phyloP scores from a whole-genome alignment of 371 early-diverging fungal genomes.

The Conidiobolus incongruus region DNA sequence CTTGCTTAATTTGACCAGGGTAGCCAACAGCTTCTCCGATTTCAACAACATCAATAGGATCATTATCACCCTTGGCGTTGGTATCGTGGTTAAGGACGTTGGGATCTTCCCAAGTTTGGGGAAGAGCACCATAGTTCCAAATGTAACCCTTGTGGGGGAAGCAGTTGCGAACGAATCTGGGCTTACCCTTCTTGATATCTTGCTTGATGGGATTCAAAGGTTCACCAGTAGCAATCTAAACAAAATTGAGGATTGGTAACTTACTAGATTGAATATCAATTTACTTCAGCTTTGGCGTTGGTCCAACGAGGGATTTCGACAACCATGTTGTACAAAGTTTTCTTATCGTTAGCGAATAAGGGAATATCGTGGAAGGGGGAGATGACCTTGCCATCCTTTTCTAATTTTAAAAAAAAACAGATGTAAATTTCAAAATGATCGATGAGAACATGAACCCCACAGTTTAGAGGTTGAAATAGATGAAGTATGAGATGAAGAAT shows the following conservation, averaged over 20 bases:
- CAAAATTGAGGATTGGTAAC: not conserved
- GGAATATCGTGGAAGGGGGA: constrained; percentile 99
- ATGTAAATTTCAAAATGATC: not conserved
- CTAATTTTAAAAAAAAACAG: constrained; percentile 12
- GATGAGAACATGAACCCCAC: constrained; percentile 6
- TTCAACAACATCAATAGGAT: constrained; percentile 96
- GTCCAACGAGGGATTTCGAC: constrained; percentile 99
- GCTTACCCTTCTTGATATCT: constrained; percentile 97
- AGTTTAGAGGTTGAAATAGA: not conserved
- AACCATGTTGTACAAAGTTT: constrained; percentile 83
- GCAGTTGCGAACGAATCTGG: constrained; percentile 95
- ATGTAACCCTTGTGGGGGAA: constrained; percentile 99
- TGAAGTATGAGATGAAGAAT: not conserved
- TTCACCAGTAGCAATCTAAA: constrained; percentile 74
- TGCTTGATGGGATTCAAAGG: constrained; percentile 96
- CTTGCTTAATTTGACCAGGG: constrained; percentile 94
- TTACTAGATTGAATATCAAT: not conserved
- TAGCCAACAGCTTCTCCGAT: constrained; percentile 82
- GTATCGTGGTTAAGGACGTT: constrained; percentile 63
- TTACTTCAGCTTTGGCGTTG: constrained; percentile 97
- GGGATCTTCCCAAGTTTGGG: constrained; percentile 99
- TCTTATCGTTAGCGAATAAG: constrained; percentile 62
- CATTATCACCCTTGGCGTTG: constrained; percentile 87
- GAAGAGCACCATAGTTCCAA: constrained; percentile 99
- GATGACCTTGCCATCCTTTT: constrained; percentile 42